Percentiles rank a stretch among this genome's conserved stretches.
Evolutionary conservation across 768 basidiomycete genomes (phyloP).

Genomic region (Aureoboletus auriporus): DNA sequence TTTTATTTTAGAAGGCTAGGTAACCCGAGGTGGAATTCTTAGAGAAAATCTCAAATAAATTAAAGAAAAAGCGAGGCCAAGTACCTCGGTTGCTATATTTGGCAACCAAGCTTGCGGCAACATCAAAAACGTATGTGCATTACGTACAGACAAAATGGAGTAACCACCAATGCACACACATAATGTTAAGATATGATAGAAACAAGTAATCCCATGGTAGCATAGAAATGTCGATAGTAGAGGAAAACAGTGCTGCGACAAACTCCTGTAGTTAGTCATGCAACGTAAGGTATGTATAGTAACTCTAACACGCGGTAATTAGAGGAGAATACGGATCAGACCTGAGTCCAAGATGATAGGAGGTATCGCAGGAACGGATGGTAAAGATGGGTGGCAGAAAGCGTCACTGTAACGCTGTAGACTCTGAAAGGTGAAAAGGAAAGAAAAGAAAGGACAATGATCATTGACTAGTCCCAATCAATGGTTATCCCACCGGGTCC

Average conservation of each 20-base stretch:
- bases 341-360: not conserved
- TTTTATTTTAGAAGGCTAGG: no score
- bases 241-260: slow-evolving; percentile 18
- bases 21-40: no score
- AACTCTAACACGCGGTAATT: slow-evolving; percentile 8
- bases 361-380: slow-evolving; percentile 23
- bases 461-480: slow-evolving; percentile 61
- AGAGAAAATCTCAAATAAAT: no score
- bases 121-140: no score
- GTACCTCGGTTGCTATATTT: no score
- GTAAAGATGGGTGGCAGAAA: not conserved
- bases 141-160: slow-evolving; percentile 21
- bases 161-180: not conserved
- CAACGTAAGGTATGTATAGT: slow-evolving; percentile 21
- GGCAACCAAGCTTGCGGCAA: no score
- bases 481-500: slow-evolving; percentile 70
- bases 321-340: slow-evolving; percentile 7
- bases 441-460: not conserved
- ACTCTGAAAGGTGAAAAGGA: slow-evolving; percentile 1
- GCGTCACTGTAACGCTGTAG: not conserved
- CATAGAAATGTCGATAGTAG: slow-evolving; percentile 10
- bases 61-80: no score
- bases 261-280: slow-evolving; percentile 23
- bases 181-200: slow-evolving; percentile 23
- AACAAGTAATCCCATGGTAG: slow-evolving; percentile 11